Evolutionary conservation across 2,329 filamentous ascomycete species (phyloP).

Genomic region (Penicillium sp.): DNA sequence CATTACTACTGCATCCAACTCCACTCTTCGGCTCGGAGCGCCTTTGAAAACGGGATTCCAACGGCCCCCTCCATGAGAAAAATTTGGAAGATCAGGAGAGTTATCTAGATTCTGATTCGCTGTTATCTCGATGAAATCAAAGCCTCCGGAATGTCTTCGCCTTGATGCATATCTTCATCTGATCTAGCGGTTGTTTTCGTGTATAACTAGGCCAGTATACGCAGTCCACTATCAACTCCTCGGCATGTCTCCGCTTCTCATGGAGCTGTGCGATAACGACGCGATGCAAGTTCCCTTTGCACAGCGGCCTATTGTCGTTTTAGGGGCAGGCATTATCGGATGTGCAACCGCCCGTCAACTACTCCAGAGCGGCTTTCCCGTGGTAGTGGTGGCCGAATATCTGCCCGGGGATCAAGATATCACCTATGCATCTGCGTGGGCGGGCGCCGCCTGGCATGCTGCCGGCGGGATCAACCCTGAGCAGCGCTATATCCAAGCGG

Average conservation of each 20-base stretch:
- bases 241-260: not conserved
- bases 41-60: not conserved
- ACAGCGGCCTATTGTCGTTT: conserved; percentile 37
- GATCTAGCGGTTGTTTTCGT: too few species aligned
- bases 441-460: conserved; percentile 42
- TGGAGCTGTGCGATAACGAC: conserved; percentile 15
- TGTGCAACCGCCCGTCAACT: conserved; percentile 39
- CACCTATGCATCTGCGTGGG: conserved; percentile 42
- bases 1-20: not conserved
- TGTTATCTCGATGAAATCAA: too few species aligned
- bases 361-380: conserved; percentile 36
- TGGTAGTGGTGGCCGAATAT: conserved; percentile 38
- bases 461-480: conserved; percentile 37
- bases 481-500: conserved; percentile 37
- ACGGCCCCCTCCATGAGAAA: too few species aligned
- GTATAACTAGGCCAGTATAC: too few species aligned
- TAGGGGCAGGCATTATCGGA: conserved; percentile 44
- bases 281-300: conserved; percentile 34
- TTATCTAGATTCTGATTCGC: too few species aligned
- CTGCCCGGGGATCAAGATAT: conserved; percentile 39
- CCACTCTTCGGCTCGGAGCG: conserved; percentile 14
- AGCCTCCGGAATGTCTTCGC: too few species aligned
- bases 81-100: too few species aligned
- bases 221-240: not conserved
- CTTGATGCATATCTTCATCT: too few species aligned